phyloP scores from a whole-genome alignment of 768 basidiomycete species.

The Hebeloma cylindrosporum region DNA sequence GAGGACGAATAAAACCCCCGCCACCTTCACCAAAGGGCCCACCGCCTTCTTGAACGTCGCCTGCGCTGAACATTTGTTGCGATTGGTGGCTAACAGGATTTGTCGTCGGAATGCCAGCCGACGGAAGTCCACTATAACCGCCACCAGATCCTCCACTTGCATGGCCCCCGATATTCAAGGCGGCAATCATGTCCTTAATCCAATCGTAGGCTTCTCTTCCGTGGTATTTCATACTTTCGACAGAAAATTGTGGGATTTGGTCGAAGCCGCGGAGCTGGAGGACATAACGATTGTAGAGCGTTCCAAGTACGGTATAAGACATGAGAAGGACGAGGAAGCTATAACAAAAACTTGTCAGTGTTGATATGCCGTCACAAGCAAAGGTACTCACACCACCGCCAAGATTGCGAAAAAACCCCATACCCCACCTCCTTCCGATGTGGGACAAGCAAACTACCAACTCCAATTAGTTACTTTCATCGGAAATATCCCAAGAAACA shows the following conservation, averaged over 20 bases:
- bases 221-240: slow-evolving; percentile 53
- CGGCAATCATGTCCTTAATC: slow-evolving; percentile 36
- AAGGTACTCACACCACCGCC: slow-evolving; percentile 53
- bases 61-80: slow-evolving; percentile 20
- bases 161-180: slow-evolving; percentile 24
- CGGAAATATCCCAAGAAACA: slow-evolving; percentile 20
- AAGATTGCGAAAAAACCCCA: slow-evolving; percentile 57
- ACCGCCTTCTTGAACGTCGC: slow-evolving; percentile 19
- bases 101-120: slow-evolving; percentile 20
- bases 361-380: background rate
- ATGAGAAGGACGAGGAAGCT: slow-evolving; percentile 59
- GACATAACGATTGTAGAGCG: slow-evolving; percentile 76
- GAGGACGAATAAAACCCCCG: slow-evolving; percentile 32
- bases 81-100: slow-evolving; percentile 45
- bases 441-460: slow-evolving; percentile 69
- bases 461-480: slow-evolving; percentile 1
- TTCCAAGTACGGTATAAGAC: slow-evolving; percentile 66
- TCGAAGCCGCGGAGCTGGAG: slow-evolving; percentile 71
- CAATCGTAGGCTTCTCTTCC: slow-evolving; percentile 43
- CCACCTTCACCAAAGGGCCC: background rate
- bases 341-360: slow-evolving; percentile 1
- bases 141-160: slow-evolving; percentile 8
- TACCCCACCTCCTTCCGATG: slow-evolving; percentile 50
- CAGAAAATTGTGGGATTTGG: slow-evolving; percentile 66
- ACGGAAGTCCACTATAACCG: slow-evolving; percentile 18